Base-by-base conservation (phyloP, 768 basidiomycete species). In the Clavaria fumosa region DNA sequence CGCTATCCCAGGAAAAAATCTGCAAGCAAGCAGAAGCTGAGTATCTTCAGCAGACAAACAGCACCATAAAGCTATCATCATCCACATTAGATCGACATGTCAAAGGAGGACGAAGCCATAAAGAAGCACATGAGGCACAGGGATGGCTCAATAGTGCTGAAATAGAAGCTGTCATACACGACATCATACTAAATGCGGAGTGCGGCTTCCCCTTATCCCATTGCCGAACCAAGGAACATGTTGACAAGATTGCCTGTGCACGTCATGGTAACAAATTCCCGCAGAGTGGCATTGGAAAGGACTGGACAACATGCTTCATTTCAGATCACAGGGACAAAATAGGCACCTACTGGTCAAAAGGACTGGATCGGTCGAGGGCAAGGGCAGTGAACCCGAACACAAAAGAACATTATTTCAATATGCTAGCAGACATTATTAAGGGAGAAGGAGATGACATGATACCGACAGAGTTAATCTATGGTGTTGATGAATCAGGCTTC, bases 381-480 rank as follows among this genome's bases (percentile, higher is more conserved):
- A 38, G 36, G 20, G 52, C 54, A 19, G 52, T 61, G 11, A 61
- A 61, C 37, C 47, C 18, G n/a, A n/a, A n/a, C n/a, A n/a, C n/a
- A n/a, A n/a, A n/a, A n/a, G n/a, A n/a, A n/a, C n/a, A n/a, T n/a
- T 56, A 47, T 31, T 56, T 48, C 38, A 35, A 45, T 4, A 27
- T 60, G 3, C 48, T 60, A 0, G 31, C 46, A 11, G 10, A 38
- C 2, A 37, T 26, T 17, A 21, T 50, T 12, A 22, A n/a, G 9
- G 43, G 34, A 17, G 34, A 20, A 18, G 27, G 23, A 2, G 42
- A 35, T 15, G 40, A 24, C 5, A 41, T 39, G 2, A 44, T 44
- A 7, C 2, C 19, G 2, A 7, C 6, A 6, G 31, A 41, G 15
- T n/a, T 23, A 10, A 35, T 21, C 39, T 40, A 43, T 35, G 31